Percentiles rank a stretch among this genome's conserved stretches.
These are phyloP conservation scores for Verticillium isaacii DNA, from an alignment of 2,329 filamentous ascomycete species.

Conservation along the genomic window DNA sequence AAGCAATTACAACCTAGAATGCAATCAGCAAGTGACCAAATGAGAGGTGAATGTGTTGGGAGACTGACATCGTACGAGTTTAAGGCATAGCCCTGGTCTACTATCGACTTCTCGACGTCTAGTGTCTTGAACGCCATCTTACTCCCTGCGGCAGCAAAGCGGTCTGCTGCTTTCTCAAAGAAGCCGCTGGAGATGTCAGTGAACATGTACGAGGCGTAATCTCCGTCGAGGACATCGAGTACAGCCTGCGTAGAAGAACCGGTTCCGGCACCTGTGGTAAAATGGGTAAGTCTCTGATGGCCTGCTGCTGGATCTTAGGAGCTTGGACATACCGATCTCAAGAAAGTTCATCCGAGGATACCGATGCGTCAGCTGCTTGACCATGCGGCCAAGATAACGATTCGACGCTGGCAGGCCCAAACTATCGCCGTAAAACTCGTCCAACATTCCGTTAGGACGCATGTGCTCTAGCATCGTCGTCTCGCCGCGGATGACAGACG, in stretches of 20 bases:
- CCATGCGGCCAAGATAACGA: conserved; percentile 4
- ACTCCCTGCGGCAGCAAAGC: conserved; percentile 12
- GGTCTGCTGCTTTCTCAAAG: conserved; percentile 20
- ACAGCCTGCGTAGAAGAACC: conserved; percentile 33
- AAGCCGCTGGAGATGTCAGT: conserved; percentile 25
- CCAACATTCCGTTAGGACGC: conserved; percentile 25
- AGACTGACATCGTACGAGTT: conserved; percentile 18
- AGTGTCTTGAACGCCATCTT: conserved; percentile 18
- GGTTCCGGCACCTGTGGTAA: conserved; percentile 31
- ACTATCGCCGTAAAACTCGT: conserved; percentile 24
- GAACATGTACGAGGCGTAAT: conserved; percentile 19
- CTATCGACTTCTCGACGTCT: conserved; percentile 23
- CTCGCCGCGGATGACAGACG: conserved; percentile 25
- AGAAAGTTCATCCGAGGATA: conserved; percentile 19
- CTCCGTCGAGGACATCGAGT: conserved; percentile 12
- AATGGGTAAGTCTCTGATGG: not conserved
- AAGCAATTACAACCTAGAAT: conserved; percentile 16
- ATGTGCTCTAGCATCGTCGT: conserved; percentile 31
- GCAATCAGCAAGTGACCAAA: not conserved
- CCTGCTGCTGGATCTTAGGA: too few species aligned
- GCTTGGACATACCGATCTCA: conserved; percentile 14
- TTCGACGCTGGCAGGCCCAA: conserved; percentile 6
- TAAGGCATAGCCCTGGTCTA: conserved; percentile 20
- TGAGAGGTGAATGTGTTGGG: not conserved
- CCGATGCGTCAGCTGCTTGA: conserved; percentile 10